These are phyloP conservation scores for Melastoma candidum DNA, from an alignment of 441 rosid genomes.

Conservation along the genomic window DNA sequence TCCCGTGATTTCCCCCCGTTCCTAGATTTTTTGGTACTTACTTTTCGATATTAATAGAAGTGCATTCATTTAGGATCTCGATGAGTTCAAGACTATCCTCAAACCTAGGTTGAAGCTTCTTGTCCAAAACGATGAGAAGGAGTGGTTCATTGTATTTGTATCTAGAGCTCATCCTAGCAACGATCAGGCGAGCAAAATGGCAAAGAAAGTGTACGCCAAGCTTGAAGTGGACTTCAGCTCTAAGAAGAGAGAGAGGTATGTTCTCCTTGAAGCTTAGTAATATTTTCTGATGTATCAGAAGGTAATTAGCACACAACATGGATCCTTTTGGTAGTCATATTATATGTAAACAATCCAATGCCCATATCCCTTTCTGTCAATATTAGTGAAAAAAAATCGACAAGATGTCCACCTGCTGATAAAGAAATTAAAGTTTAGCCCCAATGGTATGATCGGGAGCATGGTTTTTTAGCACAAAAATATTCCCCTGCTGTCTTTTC, in stretches of 20 bases:
- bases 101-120: constrained; percentile 89
- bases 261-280: neutral
- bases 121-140: constrained; percentile 89
- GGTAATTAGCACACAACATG: too few species aligned
- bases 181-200: constrained; percentile 82
- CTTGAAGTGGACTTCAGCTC: constrained; percentile 96
- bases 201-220: constrained; percentile 81
- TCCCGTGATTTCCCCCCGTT: neutral
- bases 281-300: neutral
- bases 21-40: constrained; percentile 4
- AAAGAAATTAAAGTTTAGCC: too few species aligned
- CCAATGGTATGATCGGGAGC: too few species aligned
- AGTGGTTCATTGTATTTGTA: constrained; percentile 97
- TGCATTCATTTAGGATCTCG: constrained; percentile 66
- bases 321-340: too few species aligned
- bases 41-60: neutral
- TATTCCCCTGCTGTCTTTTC: too few species aligned
- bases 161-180: constrained; percentile 92
- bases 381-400: too few species aligned
- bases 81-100: constrained; percentile 90
- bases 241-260: constrained; percentile 88
- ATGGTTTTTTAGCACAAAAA: too few species aligned
- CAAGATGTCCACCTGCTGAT: too few species aligned
- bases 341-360: too few species aligned
- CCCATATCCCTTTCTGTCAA: too few species aligned